Base-by-base conservation (phyloP, 2,329 filamentous ascomycete genomes). In the Elsinoe arachidis region DNA sequence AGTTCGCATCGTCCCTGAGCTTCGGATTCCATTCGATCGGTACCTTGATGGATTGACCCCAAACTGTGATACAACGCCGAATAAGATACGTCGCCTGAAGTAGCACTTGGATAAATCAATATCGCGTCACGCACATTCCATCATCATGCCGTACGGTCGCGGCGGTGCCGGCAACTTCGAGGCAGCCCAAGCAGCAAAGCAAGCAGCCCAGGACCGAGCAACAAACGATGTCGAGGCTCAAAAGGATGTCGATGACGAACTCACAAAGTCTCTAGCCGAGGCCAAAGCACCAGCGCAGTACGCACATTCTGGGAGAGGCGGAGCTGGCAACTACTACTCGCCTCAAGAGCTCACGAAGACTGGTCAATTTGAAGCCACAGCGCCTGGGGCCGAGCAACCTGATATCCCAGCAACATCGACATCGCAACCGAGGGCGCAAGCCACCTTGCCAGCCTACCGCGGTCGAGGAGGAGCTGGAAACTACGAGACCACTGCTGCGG, bases 401-500 rank as follows among this genome's bases (percentile, higher is more conserved):
- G 34, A 21, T 23, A 44, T 4, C 9, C 23, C 37, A 3, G 9
- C 21, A 44, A n/a, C 37, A 21, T 15, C 12, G 19, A 43, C 43
- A 19, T 17, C 26, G 5, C 33, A 51, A 23, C 17, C 35, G 6
- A 33, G 14, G 3, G 26, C 33, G 15, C 39, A 43, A 19, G 53
- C 38, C 5, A 55, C 37, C 6, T 15, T 46, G 14, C 37, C 15
- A 5, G 56, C 55, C 11, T 57, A 59, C 17, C 37, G 51, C 21
- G 75, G 75, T 1, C 65, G 75, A 46, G 75, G 75, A 26, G 75
- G 75, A 5, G 74, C 74, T n/a, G 75, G 75, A 2, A 77, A 78
- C 55, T 74, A 72, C 59, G 66, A 71, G n/a, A 76, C 61, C 21
- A 66, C 64, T 11, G 61, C 64, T 61, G 69, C 56, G 47, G 70